These are phyloP conservation scores for Phaeophleospora eucalypticola DNA, from an alignment of 2,329 filamentous ascomycete species.

Conservation along the genomic window DNA sequence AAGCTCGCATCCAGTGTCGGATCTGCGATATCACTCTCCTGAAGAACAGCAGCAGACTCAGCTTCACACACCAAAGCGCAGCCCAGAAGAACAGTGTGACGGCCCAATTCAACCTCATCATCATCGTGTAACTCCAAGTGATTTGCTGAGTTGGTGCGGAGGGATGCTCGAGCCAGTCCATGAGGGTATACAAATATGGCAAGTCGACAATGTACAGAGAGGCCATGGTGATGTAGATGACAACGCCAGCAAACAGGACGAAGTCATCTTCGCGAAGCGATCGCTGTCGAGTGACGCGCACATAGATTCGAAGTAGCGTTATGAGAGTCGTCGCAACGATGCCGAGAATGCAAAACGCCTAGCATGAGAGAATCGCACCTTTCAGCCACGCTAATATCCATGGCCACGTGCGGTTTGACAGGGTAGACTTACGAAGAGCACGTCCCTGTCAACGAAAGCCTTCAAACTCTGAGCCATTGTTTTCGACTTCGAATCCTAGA, in stretches of 20 bases:
- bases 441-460: slow-evolving; percentile 6
- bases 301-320: slow-evolving; percentile 6
- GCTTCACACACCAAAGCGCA: slow-evolving; percentile 9
- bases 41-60: slow-evolving; percentile 14
- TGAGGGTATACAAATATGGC: slow-evolving; percentile 8
- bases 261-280: slow-evolving; percentile 10
- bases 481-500: background rate
- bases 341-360: slow-evolving; percentile 12
- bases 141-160: background rate
- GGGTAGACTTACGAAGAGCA: slow-evolving; percentile 2
- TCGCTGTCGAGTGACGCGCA: slow-evolving; percentile 8
- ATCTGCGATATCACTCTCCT: slow-evolving; percentile 7
- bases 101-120: slow-evolving; percentile 11
- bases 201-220: slow-evolving; percentile 11
- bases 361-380: background rate
- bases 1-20: slow-evolving; percentile 2
- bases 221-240: slow-evolving; percentile 7
- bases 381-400: background rate
- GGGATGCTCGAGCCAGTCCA: slow-evolving; percentile 4
- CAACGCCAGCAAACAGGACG: slow-evolving; percentile 7
- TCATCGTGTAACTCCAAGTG: slow-evolving; percentile 1
- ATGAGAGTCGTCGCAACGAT: slow-evolving; percentile 10
- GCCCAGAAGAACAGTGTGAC: slow-evolving; percentile 11
- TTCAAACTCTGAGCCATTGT: slow-evolving; percentile 6
- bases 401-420: background rate